Conservation (phyloP, 345 rosid species). For the Populus tremula region DNA sequence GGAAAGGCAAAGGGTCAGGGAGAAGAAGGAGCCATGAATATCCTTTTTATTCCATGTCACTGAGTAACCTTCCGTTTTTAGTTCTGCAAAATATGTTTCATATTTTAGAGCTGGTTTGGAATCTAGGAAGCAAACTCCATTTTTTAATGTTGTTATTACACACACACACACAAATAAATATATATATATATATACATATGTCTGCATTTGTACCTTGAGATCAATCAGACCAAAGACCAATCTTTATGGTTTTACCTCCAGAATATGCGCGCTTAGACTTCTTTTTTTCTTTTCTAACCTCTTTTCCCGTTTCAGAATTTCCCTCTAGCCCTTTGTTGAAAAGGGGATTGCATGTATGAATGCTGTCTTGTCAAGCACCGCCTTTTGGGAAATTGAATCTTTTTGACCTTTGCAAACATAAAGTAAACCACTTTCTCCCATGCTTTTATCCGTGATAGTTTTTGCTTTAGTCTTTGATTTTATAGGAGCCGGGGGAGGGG, state of each 20-base stretch:
- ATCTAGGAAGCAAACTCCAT: conserved; percentile 29
- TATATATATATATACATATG: neutral
- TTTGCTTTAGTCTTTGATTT: conserved; percentile 8
- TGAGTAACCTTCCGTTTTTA: neutral
- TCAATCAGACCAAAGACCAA: neutral
- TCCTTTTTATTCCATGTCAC: neutral
- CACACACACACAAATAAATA: no score
- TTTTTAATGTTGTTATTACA: neutral
- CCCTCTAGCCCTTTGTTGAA: conserved; percentile 14
- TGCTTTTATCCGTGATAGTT: conserved; percentile 28
- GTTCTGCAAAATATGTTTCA: neutral
- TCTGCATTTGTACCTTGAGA: conserved; percentile 1
- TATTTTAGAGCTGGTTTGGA: conserved; percentile 19
- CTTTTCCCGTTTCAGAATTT: neutral
- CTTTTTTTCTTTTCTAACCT: neutral
- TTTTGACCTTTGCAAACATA: conserved; percentile 48
- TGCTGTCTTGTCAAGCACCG: conserved; percentile 31
- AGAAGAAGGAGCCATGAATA: neutral
- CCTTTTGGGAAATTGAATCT: conserved; percentile 48
- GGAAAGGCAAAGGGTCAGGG: neutral
- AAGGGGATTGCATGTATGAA: conserved; percentile 19
- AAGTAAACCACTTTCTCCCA: conserved; percentile 29
- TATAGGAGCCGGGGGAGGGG: neutral
- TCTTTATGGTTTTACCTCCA: neutral
- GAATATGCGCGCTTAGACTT: no score